phyloP scores from a whole-genome alignment of 2,329 filamentous ascomycete species.

The Ascochyta pisi region DNA sequence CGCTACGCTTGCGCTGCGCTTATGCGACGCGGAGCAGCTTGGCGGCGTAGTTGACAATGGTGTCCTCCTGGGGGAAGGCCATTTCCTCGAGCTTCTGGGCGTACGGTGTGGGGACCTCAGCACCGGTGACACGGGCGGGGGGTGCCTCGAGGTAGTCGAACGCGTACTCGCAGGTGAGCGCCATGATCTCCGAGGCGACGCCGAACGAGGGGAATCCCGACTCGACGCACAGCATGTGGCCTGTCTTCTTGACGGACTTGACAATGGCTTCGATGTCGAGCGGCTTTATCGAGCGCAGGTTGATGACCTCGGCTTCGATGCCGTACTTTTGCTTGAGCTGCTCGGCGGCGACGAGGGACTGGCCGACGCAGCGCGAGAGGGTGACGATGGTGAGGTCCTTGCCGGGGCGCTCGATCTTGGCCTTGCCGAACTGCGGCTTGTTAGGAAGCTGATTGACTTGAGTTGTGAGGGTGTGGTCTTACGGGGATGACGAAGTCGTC shows the following conservation, averaged over 20 bases:
- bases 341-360: slow-evolving; percentile 86
- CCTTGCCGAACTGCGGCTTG: slow-evolving; percentile 78
- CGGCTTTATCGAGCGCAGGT: slow-evolving; percentile 96
- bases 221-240: slow-evolving; percentile 87
- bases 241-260: slow-evolving; percentile 98
- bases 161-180: slow-evolving; percentile 94
- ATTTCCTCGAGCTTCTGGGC: slow-evolving; percentile 92
- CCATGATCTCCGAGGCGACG: slow-evolving; percentile 90
- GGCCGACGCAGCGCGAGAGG: slow-evolving; percentile 93
- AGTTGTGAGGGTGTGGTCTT: slow-evolving; percentile 25
- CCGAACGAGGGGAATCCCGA: slow-evolving; percentile 96
- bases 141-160: slow-evolving; percentile 98
- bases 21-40: slow-evolving; percentile 77
- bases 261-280: slow-evolving; percentile 94
- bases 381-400: slow-evolving; percentile 97
- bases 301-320: slow-evolving; percentile 94
- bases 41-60: slow-evolving; percentile 86
- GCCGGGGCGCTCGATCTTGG: slow-evolving; percentile 95
- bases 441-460: slow-evolving; percentile 15
- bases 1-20: slow-evolving; percentile 33
- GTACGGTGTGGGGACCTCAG: slow-evolving; percentile 96
- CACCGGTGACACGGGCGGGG: slow-evolving; percentile 91
- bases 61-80: slow-evolving; percentile 87
- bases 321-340: slow-evolving; percentile 95
- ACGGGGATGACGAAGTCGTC: slow-evolving; percentile 92